Conservation (phyloP, 345 rosid species). For the Gossypium bickii region DNA sequence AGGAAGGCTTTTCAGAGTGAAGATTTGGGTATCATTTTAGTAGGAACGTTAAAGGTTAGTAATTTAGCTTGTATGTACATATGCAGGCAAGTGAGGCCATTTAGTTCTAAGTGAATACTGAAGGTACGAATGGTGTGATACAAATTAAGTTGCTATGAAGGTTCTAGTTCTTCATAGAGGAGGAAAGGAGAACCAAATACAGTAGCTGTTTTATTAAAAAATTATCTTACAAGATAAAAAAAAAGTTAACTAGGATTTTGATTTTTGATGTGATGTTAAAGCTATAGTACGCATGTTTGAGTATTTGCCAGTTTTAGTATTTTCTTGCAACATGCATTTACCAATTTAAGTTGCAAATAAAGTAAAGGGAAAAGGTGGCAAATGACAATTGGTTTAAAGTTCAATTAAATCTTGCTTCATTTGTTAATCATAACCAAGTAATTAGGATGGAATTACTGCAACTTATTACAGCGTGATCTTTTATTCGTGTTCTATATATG, state of each 20-base stretch:
- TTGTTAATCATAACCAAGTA: background rate
- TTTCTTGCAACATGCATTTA: background rate
- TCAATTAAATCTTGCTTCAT: background rate
- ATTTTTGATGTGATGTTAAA: background rate
- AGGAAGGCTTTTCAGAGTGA: conserved; percentile 52
- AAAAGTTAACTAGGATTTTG: background rate
- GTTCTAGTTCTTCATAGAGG: background rate
- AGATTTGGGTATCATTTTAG: conserved; percentile 49
- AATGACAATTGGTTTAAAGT: background rate
- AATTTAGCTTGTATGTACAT: conserved; percentile 15
- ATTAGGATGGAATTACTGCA: background rate
- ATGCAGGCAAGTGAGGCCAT: background rate
- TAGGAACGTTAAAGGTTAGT: conserved; percentile 72
- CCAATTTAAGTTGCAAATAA: background rate
- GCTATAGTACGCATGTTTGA: background rate
- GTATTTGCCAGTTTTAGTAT: background rate
- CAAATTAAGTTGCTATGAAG: background rate
- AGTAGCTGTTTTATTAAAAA: background rate
- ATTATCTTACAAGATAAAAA: background rate
- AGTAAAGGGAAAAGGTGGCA: background rate
- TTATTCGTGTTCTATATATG: background rate
- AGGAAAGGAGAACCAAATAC: background rate
- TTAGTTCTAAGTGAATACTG: background rate
- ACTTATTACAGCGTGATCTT: background rate
- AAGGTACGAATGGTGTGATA: background rate